These are phyloP conservation scores for Solanum aculeatissimum DNA, from an alignment of 305 asterid species.

Conservation along the genomic window DNA sequence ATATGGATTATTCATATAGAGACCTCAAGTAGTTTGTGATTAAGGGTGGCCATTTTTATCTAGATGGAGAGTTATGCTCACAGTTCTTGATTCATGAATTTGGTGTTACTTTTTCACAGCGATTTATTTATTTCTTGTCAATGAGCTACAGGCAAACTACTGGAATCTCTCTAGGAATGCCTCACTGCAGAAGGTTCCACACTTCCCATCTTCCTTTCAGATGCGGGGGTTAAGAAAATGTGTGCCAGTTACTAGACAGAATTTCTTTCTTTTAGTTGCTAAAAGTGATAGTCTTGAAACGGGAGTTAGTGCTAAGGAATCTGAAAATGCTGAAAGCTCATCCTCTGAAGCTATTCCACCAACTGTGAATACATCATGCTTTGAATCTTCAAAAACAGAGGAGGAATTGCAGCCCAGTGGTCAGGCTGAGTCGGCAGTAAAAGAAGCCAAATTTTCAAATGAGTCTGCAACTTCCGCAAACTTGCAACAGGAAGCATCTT, in stretches of 20 bases:
- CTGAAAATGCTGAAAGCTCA: not conserved
- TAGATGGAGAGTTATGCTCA: not conserved
- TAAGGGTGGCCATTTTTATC: not conserved
- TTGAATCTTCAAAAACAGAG: not conserved
- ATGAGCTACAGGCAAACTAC: slow-evolving; percentile 28
- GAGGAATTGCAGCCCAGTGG: not conserved
- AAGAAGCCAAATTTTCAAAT: not conserved
- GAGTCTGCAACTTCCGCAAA: slow-evolving; percentile 12
- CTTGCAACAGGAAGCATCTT: slow-evolving; percentile 3
- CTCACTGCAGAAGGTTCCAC: slow-evolving; percentile 14
- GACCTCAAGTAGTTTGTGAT: not conserved
- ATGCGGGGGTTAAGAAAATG: slow-evolving; percentile 10
- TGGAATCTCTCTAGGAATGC: slow-evolving; percentile 23
- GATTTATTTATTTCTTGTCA: not conserved
- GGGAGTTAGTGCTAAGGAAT: not conserved
- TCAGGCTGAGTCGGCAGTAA: not conserved
- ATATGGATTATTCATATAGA: not conserved
- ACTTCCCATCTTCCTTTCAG: slow-evolving; percentile 10
- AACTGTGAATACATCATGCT: not conserved
- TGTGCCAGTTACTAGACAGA: slow-evolving; percentile 11
- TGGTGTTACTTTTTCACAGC: not conserved
- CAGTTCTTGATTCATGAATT: not conserved
- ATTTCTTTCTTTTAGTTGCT: slow-evolving; percentile 22
- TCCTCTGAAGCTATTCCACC: not conserved
- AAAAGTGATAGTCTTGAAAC: not conserved